Evolutionary conservation across 2,329 filamentous ascomycete genomes (phyloP), one percentile per base, ranked within the genome.

Genomic region (Aspergillus arachidicola): DNA sequence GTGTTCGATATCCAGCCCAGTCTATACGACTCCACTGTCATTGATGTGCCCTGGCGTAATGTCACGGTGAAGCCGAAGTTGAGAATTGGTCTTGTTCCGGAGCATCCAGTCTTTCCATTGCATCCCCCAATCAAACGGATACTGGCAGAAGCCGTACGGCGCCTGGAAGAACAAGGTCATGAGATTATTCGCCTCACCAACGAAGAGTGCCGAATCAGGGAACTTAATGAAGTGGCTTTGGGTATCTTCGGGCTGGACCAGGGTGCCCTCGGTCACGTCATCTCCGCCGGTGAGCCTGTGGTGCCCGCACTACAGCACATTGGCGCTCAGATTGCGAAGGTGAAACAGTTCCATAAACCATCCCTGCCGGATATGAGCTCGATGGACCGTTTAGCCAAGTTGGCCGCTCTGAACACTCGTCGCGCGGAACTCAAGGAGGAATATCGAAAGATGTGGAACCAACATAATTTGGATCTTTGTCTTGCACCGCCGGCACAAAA

Each of bases 381-480:
- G 2, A 32, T 68, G 7, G 68, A 69, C 10, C 60, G 62, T 2
- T 51, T 71, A 60, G 62, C 55, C 9, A 66, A 65, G 32, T 38
- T 71, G 19, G 69, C 66, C 38, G 36, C 61, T 5, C 60, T 70
- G 2, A 69, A 71, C n/a, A 60, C 68, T 5, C 73, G 77, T 57
- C 68, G 77, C 34, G 71, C 69, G 19, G 65, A 74, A 60, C 73
- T 81, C 7, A 56, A 76, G 4, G 74, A 78, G 10, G 65, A 60
- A 2, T 86, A 79, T 71, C 76, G 81, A 16, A 75, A 76, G 38
- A 34, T 80, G 3, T 79, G 83, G 72, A 69, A 73, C 1, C 69
- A 79, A 19, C 70, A 84, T n/a, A 67, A 76, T 14, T 72, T 87
- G 6, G 84, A 87, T 71, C 81, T 80, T 0, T 74, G 85, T 0